phyloP scores from a whole-genome alignment of 495 filamentous ascomycete genomes.

The Penicillium alfredii region DNA sequence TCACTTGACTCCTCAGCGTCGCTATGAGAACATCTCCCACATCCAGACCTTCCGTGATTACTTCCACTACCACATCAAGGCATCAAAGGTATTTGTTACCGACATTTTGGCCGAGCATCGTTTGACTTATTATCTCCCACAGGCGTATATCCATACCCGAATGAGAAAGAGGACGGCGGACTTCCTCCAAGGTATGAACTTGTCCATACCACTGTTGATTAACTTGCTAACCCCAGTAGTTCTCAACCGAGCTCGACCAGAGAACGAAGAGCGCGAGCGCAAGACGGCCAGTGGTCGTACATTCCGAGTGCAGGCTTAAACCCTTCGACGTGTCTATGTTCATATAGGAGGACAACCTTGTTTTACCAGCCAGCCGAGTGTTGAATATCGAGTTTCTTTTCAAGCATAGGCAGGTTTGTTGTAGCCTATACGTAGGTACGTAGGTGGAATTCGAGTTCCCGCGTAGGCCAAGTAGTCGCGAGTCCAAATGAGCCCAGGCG shows the following conservation, averaged over 20 bases:
- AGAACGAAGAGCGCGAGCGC: constrained; percentile 94
- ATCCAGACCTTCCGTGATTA: constrained; percentile 99
- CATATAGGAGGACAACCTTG: constrained; percentile 17
- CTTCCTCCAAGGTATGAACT: constrained; percentile 90
- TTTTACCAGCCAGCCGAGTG: constrained; percentile 21
- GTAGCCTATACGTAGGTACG: too few relatives aligned
- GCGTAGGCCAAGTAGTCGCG: too few relatives aligned
- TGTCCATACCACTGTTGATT: too few relatives aligned
- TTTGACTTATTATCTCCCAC: constrained; percentile 7
- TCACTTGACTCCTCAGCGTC: constrained; percentile 81
- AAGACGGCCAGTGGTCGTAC: constrained; percentile 97
- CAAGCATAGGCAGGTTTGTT: too few relatives aligned
- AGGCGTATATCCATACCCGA: constrained; percentile 96
- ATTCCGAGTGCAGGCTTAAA: constrained; percentile 68
- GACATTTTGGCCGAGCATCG: background rate
- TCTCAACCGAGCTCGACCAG: constrained; percentile 82
- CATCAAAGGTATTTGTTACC: constrained; percentile 63
- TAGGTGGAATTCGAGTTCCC: too few relatives aligned
- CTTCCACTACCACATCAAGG: constrained; percentile 99
- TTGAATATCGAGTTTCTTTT: too few relatives aligned
- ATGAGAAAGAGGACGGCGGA: constrained; percentile 97
- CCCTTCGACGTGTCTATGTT: constrained; percentile 10
- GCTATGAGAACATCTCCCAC: constrained; percentile 93
- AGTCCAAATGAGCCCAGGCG: too few relatives aligned
- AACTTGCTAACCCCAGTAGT: too few relatives aligned